These are phyloP conservation scores for Hypoxylon intermedium DNA, from an alignment of 495 filamentous ascomycete species.

Conservation along the genomic window DNA sequence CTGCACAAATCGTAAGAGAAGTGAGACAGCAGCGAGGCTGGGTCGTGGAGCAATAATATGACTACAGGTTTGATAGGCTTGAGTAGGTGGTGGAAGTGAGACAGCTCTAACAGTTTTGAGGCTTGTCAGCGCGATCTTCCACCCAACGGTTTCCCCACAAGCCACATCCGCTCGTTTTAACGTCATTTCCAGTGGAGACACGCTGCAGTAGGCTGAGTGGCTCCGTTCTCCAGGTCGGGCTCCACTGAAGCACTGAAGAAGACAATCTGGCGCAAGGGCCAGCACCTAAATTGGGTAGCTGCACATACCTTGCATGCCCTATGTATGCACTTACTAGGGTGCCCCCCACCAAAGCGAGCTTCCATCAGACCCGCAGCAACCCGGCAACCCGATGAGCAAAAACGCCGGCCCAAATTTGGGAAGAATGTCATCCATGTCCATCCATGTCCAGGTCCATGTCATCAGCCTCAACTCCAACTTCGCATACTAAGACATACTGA, in stretches of 20 bases:
- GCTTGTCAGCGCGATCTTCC: slow-evolving; percentile 22
- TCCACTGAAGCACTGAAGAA: slow-evolving; percentile 13
- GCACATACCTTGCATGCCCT: not conserved
- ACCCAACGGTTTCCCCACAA: slow-evolving; percentile 1
- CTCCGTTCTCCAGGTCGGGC: not conserved
- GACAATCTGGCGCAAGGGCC: slow-evolving; percentile 32
- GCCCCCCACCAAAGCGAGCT: slow-evolving; percentile 11
- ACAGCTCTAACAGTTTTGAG: slow-evolving; percentile 28
- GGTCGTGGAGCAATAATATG: slow-evolving; percentile 16
- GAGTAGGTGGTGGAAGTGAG: slow-evolving; percentile 28
- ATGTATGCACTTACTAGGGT: slow-evolving; percentile 6
- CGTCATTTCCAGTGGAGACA: not conserved
- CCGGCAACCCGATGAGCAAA: slow-evolving; percentile 10
- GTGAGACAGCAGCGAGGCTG: slow-evolving; percentile 34
- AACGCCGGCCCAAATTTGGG: not conserved
- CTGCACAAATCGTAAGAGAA: slow-evolving; percentile 38
- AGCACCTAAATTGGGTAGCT: slow-evolving; percentile 34
- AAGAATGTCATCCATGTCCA: no score
- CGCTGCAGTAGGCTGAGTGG: not conserved
- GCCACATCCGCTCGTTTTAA: not conserved
- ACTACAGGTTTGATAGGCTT: slow-evolving; percentile 30
- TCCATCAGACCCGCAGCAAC: slow-evolving; percentile 29
- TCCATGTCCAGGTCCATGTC: no score
- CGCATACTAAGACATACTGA: slow-evolving; percentile 34
- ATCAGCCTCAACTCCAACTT: slow-evolving; percentile 40